Base-by-base conservation (phyloP, 768 basidiomycete genomes). In the Steccherinum ochraceum region DNA sequence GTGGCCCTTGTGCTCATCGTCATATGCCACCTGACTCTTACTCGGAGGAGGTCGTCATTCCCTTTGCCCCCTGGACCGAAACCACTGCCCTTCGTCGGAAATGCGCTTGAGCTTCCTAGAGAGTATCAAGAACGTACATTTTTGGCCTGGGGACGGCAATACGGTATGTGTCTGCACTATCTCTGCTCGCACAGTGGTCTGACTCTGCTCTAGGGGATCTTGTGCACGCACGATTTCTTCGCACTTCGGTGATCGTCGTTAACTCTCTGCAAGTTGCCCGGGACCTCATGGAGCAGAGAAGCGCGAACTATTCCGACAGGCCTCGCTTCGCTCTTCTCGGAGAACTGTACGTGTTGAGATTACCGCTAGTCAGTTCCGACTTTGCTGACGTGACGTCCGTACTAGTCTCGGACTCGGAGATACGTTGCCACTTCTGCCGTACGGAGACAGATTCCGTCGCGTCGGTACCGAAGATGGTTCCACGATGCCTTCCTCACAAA, bases 261-360 rank as follows among this genome's bases (percentile, higher is more conserved):
- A 68, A 63, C 48, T 56, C 56, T 4, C 50, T 56, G 2, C 51
- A 59, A 46, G 60, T 53, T 4, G 63, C 63, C 3, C 35, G 45
- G 13, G 66, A 68, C 13, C 57, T 67, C 12, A 45, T 64, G 24
- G 65, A 65, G n/a, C 63, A 64, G 46, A 50, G 59, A 10, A 54
- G 56, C 45, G 44, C 45, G 4, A 64, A 63, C 26, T 66, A 66
- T 46, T 64, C 63, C 2, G 57, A 54, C 26, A 39, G 65, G 12
- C 64, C 66, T 2, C 57, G 51, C 2, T 54, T 63, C 20, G 51
- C 57, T 4, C 41, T 59, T 16, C 46, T 53, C 1, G 27, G 25
- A 1, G 61, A 63, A 23, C 21, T 63, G 60, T 58, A 40, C 24
- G 2, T 2, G 24, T 41, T 16, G 40, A 24, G 11, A 43, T 10